A percentile compares a stretch with the other conserved stretches of the same genome.
Conservation (phyloP, 768 basidiomycete species). For the Suillus subaureus region DNA sequence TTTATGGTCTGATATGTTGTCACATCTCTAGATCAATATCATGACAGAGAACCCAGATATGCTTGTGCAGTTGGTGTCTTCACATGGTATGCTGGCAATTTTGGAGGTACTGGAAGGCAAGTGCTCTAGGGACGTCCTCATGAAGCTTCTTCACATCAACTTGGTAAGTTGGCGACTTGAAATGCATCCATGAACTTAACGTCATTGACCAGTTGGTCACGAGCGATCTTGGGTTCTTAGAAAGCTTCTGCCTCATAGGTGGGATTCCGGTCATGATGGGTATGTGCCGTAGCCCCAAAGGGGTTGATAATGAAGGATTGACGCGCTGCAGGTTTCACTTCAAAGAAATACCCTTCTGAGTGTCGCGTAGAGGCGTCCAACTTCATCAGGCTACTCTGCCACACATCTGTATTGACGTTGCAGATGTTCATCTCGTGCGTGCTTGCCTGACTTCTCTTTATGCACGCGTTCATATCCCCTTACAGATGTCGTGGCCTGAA, state of each 20-base stretch:
- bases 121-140: constrained; percentile 81
- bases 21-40: constrained; percentile 60
- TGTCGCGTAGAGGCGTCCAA: constrained; percentile 94
- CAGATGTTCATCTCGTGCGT: constrained; percentile 99
- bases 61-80: constrained; percentile 83
- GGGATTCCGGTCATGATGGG: constrained; percentile 97
- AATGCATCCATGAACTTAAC: constrained; percentile 2
- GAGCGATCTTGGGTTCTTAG: constrained; percentile 81
- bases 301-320: constrained; percentile 7
- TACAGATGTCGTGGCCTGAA: constrained; percentile 90
- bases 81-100: constrained; percentile 94
- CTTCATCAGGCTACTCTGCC: constrained; percentile 90
- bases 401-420: constrained; percentile 89
- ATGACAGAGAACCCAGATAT: constrained; percentile 83
- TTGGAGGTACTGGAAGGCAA: constrained; percentile 90
- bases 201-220: constrained; percentile 51
- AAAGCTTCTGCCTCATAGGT: constrained; percentile 93
- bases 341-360: constrained; percentile 91
- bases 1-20: constrained; percentile 7
- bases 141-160: constrained; percentile 88
- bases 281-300: constrained; percentile 32
- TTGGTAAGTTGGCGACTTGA: constrained; percentile 52
- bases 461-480: constrained; percentile 1
- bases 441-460: background rate
- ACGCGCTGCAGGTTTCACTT: constrained; percentile 72